A percentile compares a stretch with the other conserved stretches of the same genome.
Conservation (phyloP, 495 filamentous ascomycete genomes). For the Aspergillus homomorphus region DNA sequence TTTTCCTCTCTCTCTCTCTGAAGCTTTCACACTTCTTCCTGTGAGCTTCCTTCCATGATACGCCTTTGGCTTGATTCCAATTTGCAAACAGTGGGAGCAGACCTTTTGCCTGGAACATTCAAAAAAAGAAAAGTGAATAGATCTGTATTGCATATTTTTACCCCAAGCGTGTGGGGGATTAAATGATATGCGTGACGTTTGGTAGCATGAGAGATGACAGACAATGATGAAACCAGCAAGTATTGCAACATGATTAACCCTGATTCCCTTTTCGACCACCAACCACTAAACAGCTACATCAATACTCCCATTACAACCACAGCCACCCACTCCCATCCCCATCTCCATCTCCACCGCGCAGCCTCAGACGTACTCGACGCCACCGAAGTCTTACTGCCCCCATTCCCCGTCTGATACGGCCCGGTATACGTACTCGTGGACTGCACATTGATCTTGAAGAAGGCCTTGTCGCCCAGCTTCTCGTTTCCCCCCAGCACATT, state of each 20-base stretch:
- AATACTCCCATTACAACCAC: background rate
- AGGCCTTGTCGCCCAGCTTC: conserved; percentile 42
- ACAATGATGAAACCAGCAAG: conserved; percentile 19
- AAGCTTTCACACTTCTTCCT: conserved; percentile 22
- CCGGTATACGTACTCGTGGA: conserved; percentile 20
- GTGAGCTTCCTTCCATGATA: conserved; percentile 18
- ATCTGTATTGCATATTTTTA: conserved; percentile 27
- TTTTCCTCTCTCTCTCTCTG: conserved; percentile 22
- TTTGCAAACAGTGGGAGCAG: background rate
- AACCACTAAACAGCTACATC: background rate
- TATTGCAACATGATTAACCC: conserved; percentile 1
- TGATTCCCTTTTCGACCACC: background rate
- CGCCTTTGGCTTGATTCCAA: conserved; percentile 22
- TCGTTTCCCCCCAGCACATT: conserved; percentile 58
- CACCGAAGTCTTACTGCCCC: background rate
- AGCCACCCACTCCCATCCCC: background rate
- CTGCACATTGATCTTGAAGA: conserved; percentile 41
- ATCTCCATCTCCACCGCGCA: background rate
- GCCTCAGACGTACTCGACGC: background rate
- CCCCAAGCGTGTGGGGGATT: conserved; percentile 11
- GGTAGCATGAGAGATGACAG: conserved; percentile 32
- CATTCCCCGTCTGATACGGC: conserved; percentile 14
- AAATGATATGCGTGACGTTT: conserved; percentile 23
- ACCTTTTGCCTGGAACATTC: conserved; percentile 6
- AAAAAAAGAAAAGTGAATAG: conserved; percentile 28